Evolutionary conservation across 1,284 basidiomycete species (phyloP).

Genomic region (Mrakiaceae sp.): DNA sequence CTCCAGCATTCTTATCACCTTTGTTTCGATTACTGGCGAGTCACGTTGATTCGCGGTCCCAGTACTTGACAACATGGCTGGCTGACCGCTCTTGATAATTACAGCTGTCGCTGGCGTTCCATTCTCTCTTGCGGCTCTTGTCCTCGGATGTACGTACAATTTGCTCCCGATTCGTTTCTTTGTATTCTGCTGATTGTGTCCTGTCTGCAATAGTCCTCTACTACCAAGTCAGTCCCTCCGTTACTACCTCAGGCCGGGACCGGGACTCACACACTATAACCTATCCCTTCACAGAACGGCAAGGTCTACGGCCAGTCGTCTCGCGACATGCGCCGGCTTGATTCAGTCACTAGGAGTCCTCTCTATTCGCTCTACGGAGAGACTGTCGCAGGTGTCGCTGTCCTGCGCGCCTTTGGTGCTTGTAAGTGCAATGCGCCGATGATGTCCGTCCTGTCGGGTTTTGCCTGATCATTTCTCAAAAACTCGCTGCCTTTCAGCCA

Average conservation of each 20-base stretch:
- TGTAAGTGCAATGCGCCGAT: neutral
- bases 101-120: no score
- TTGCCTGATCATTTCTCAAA: conserved; percentile 8
- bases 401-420: conserved; percentile 78
- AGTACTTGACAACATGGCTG: no score
- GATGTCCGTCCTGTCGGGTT: neutral
- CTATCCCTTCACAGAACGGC: conserved; percentile 23
- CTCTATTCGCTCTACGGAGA: conserved; percentile 86
- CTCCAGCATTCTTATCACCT: neutral
- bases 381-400: conserved; percentile 69
- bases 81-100: no score
- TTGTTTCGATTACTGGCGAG: neutral
- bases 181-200: neutral
- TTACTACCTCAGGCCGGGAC: no score
- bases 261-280: no score
- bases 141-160: no score
- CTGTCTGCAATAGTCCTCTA: conserved; percentile 22
- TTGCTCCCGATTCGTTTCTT: neutral
- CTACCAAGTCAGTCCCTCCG: conserved; percentile 25
- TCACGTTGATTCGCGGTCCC: no score
- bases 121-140: no score
- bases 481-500: conserved; percentile 31
- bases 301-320: conserved; percentile 77
- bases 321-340: conserved; percentile 37
- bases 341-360: conserved; percentile 79